phyloP scores from a whole-genome alignment of 2,329 filamentous ascomycete genomes.

The Xylaria sp. region DNA sequence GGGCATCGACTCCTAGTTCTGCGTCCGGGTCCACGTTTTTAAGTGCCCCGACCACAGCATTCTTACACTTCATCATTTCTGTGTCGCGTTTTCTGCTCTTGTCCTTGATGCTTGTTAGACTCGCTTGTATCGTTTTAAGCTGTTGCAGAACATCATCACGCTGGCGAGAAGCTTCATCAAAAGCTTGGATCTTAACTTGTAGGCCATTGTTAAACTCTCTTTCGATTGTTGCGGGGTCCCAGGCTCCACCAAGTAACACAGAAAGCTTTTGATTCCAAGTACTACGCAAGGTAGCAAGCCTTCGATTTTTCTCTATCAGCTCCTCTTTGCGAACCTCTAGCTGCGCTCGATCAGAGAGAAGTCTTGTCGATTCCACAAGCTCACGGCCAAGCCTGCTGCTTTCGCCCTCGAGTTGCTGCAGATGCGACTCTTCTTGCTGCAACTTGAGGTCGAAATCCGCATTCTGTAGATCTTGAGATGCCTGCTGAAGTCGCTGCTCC shows the following conservation, averaged over 20 bases:
- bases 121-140: slow-evolving; percentile 80
- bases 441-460: slow-evolving; percentile 79
- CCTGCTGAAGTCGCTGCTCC: slow-evolving; percentile 68
- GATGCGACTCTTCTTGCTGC: slow-evolving; percentile 70
- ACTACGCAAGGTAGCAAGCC: slow-evolving; percentile 79
- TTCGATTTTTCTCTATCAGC: slow-evolving; percentile 75
- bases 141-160: slow-evolving; percentile 78
- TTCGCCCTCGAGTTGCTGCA: slow-evolving; percentile 77
- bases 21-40: slow-evolving; percentile 55
- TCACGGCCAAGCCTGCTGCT: slow-evolving; percentile 80
- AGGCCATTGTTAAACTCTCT: slow-evolving; percentile 73
- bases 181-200: slow-evolving; percentile 65
- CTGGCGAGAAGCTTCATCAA: slow-evolving; percentile 74
- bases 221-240: slow-evolving; percentile 78
- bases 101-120: slow-evolving; percentile 73
- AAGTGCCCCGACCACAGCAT: slow-evolving; percentile 64
- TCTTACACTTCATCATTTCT: slow-evolving; percentile 71
- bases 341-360: slow-evolving; percentile 84
- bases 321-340: slow-evolving; percentile 87
- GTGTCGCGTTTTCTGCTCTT: slow-evolving; percentile 71
- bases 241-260: slow-evolving; percentile 71
- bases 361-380: slow-evolving; percentile 82
- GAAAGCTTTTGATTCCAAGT: slow-evolving; percentile 80
- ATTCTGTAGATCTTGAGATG: slow-evolving; percentile 70
- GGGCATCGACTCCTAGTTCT: slow-evolving; percentile 64